Conservation (phyloP, 2,329 filamentous ascomycete genomes). For the Nemania diffusa region DNA sequence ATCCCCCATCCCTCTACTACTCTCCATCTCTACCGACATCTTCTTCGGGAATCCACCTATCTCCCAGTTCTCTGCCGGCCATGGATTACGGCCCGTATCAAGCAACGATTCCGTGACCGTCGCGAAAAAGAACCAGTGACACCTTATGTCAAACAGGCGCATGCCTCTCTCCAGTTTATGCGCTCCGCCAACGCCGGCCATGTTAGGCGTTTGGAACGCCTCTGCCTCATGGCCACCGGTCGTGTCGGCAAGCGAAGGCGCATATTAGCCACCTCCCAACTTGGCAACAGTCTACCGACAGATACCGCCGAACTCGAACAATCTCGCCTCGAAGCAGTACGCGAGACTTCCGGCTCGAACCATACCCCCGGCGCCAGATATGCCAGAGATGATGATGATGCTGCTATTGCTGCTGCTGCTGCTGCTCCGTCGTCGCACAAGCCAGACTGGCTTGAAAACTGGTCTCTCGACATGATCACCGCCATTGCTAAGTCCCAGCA, state of each 20-base stretch:
- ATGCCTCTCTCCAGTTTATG: constrained; percentile 58
- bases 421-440: background rate
- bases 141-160: constrained; percentile 54
- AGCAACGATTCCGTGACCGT: constrained; percentile 58
- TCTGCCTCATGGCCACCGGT: constrained; percentile 64
- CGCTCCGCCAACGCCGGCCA: constrained; percentile 65
- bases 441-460: constrained; percentile 59
- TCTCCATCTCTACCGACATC: constrained; percentile 65
- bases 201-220: constrained; percentile 55
- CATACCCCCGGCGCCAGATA: background rate
- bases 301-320: constrained; percentile 56
- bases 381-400: background rate
- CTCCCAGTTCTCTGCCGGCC: constrained; percentile 63
- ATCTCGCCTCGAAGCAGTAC: constrained; percentile 4
- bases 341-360: background rate
- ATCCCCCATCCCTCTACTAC: constrained; percentile 50
- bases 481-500: constrained; percentile 57
- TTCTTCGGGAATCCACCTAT: constrained; percentile 70
- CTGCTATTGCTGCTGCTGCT: background rate
- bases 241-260: constrained; percentile 63
- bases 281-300: constrained; percentile 53
- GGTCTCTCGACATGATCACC: constrained; percentile 60
- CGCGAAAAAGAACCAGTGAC: constrained; percentile 41
- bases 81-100: constrained; percentile 57
- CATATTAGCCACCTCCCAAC: constrained; percentile 54